These are phyloP conservation scores for Geosmithia flava DNA, from an alignment of 2,329 filamentous ascomycete species.

Conservation along the genomic window DNA sequence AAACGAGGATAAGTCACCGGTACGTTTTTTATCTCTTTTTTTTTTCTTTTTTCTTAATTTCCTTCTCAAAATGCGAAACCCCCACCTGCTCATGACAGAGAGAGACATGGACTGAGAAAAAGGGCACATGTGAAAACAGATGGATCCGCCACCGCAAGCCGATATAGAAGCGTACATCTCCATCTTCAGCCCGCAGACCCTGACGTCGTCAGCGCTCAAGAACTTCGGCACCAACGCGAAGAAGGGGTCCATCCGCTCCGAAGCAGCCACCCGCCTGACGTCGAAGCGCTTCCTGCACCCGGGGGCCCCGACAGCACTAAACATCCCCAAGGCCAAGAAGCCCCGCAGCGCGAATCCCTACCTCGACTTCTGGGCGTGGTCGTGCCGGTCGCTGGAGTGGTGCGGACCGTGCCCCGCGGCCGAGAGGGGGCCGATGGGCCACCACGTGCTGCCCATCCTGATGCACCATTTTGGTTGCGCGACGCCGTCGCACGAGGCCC, in stretches of 20 bases:
- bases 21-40: conserved; percentile 11
- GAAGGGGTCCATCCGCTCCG: conserved; percentile 45
- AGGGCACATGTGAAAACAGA: conserved; percentile 9
- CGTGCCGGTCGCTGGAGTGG: conserved; percentile 52
- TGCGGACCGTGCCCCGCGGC: conserved; percentile 44
- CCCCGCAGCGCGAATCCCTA: conserved; percentile 47
- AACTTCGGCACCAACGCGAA: conserved; percentile 52
- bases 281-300: conserved; percentile 38
- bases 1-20: conserved; percentile 17
- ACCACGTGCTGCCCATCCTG: conserved; percentile 59
- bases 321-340: conserved; percentile 31
- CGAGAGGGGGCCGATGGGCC: conserved; percentile 38
- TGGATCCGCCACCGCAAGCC: conserved; percentile 33
- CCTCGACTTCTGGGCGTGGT: conserved; percentile 54
- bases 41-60: no score
- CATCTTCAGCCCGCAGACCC: conserved; percentile 50
- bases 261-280: conserved; percentile 42
- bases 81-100: no score
- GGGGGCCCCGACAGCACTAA: conserved; percentile 21
- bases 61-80: no score
- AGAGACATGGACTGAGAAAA: background rate
- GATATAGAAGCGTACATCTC: conserved; percentile 56
- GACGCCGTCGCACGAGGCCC: conserved; percentile 53
- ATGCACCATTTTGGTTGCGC: conserved; percentile 73
- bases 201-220: conserved; percentile 48